phyloP scores from a whole-genome alignment of 1,284 basidiomycete genomes.

The Rhodotorula glutinis region DNA sequence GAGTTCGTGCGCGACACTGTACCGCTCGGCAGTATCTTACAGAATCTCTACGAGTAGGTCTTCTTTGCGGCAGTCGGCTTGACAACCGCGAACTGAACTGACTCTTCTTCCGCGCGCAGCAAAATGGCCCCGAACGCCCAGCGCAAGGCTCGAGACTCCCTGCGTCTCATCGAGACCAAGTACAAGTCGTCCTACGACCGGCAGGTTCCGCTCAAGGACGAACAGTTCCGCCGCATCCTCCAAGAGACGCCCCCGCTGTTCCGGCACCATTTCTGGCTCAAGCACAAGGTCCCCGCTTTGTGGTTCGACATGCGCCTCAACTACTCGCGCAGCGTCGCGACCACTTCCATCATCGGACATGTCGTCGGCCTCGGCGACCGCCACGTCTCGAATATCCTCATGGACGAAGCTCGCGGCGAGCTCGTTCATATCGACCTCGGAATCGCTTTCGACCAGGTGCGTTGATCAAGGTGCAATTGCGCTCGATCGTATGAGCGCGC shows the following conservation, averaged over 20 bases:
- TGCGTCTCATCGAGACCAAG: not conserved
- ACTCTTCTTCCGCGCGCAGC: not conserved
- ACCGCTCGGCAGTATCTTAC: constrained; percentile 55
- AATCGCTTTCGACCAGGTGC: constrained; percentile 90
- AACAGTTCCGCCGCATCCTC: constrained; percentile 58
- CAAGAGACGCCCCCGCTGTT: constrained; percentile 75
- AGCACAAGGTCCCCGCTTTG: constrained; percentile 75
- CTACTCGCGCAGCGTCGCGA: constrained; percentile 87
- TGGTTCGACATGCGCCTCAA: constrained; percentile 93
- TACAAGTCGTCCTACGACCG: constrained; percentile 49
- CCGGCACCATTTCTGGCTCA: constrained; percentile 90
- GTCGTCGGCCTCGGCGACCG: constrained; percentile 90
- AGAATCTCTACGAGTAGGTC: constrained; percentile 25
- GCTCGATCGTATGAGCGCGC: not conserved
- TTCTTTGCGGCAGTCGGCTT: too few species aligned
- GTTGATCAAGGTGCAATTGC: constrained; percentile 32
- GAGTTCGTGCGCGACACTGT: constrained; percentile 85
- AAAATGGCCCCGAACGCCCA: constrained; percentile 7
- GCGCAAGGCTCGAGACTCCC: constrained; percentile 3
- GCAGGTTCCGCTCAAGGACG: constrained; percentile 24
- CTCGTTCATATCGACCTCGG: constrained; percentile 93
- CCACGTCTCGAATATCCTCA: constrained; percentile 86
- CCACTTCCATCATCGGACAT: constrained; percentile 90
- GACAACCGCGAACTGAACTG: too few species aligned
- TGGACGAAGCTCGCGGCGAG: constrained; percentile 80